Evolutionary conservation across 495 filamentous ascomycete species (phyloP).

Genomic region (Hypoxylon crocopeplum): DNA sequence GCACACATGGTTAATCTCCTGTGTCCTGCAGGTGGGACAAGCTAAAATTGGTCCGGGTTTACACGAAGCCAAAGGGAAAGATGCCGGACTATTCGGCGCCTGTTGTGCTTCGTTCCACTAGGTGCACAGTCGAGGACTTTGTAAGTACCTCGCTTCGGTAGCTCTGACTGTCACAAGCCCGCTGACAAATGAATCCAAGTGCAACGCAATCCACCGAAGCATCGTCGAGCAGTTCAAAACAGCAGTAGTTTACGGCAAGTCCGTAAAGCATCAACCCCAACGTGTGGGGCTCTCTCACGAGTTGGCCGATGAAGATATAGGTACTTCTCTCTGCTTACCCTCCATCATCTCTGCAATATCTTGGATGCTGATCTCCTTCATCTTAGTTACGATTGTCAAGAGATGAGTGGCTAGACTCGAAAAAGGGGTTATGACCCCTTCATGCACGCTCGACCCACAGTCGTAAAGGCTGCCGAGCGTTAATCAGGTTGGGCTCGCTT

Average conservation of each 20-base stretch:
- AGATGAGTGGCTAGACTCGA: conserved; percentile 62
- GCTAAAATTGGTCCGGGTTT: conserved; percentile 86
- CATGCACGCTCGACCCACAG: conserved; percentile 22
- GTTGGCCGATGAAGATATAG: conserved; percentile 95
- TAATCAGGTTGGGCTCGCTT: conserved; percentile 11
- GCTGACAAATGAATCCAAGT: conserved; percentile 61
- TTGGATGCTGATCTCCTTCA: conserved; percentile 39
- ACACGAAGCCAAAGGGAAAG: conserved; percentile 98
- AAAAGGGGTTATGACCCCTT: conserved; percentile 25
- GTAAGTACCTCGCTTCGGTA: conserved; percentile 63
- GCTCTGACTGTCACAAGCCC: conserved; percentile 19
- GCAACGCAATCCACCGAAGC: conserved; percentile 93
- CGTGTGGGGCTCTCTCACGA: conserved; percentile 91
- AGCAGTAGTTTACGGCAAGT: conserved; percentile 95
- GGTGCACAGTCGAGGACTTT: conserved; percentile 95
- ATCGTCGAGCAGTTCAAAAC: conserved; percentile 96
- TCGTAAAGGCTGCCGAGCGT: conserved; percentile 13
- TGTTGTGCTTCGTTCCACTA: conserved; percentile 82
- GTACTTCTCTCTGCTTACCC: conserved; percentile 65
- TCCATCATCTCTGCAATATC: conserved; percentile 7
- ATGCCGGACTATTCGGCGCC: conserved; percentile 91
- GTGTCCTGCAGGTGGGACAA: conserved; percentile 77
- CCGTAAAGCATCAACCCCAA: conserved; percentile 98
- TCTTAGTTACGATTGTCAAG: conserved; percentile 90
- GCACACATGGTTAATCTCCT: conserved; percentile 39